Base-by-base conservation (phyloP, 768 basidiomycete species). In the Agaricus blazei region DNA sequence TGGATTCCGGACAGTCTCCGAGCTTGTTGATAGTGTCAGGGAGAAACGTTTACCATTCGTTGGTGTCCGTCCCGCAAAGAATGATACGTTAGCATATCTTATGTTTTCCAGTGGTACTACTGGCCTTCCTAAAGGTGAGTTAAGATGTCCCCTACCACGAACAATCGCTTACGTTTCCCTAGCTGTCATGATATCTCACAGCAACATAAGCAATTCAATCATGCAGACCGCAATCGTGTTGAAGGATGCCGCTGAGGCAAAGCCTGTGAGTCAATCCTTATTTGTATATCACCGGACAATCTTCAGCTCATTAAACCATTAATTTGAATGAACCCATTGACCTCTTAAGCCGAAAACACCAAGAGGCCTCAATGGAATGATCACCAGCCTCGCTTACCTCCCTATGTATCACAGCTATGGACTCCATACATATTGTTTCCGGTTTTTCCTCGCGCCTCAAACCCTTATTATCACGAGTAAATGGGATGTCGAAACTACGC, bases 61-160 rank as follows among this genome's bases (percentile, higher is more conserved):
- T 2, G 68, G 70, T 0, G 68, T 82, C 36, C 75, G 72, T 40
- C 69, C 73, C 0, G 85, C 79, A 0, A 67, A 59, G 8, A 71
- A 69, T 26, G 70, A 84, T 54, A 85, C 83, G 0, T 67, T 88
- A 1, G 87, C 84, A 0, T 87, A 89, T 64, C 69, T 90, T 3
- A 70, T 85, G 0, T 88, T 88, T 63, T 90, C 88, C 1, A 90
- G 88, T 61, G 88, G 88, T 26, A 90, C 88, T 0, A 88, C 78
- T 58, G 88, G 88, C 1, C 69, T 84, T 3, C 86, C 88, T 0
- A 90, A 90, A 78, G 86, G 87, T 82, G 26, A 12, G 55, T 46
- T 48, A 26, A 24, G 9, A 26, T 52, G 24, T 9, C 29, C 31
- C 26, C 4, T 28, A 60, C 28, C 44, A 9, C 6, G n/a, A 46